These are phyloP conservation scores for Penicillium angulare DNA, from an alignment of 495 filamentous ascomycete genomes.

Conservation along the genomic window DNA sequence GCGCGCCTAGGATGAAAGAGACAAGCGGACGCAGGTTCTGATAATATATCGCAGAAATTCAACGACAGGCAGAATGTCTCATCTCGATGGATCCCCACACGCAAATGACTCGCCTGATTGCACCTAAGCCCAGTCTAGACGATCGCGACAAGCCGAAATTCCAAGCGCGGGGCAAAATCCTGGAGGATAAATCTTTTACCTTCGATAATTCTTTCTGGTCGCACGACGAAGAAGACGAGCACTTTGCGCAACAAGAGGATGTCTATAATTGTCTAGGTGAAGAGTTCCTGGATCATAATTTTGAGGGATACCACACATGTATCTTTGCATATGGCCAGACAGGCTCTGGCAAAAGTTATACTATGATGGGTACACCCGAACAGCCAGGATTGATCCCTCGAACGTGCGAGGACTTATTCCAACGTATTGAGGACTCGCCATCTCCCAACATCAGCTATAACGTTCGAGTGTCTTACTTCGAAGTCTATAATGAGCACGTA, in stretches of 20 bases:
- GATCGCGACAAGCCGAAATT: slow-evolving; percentile 66
- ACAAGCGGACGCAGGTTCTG: not conserved
- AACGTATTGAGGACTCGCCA: slow-evolving; percentile 83
- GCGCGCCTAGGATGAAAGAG: too few relatives aligned
- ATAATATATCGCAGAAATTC: slow-evolving; percentile 59
- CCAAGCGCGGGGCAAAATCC: slow-evolving; percentile 65
- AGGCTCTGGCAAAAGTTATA: slow-evolving; percentile 96
- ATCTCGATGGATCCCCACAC: slow-evolving; percentile 85
- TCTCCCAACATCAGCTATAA: slow-evolving; percentile 90
- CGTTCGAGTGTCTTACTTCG: slow-evolving; percentile 96
- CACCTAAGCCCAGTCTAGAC: slow-evolving; percentile 58
- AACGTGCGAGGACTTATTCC: slow-evolving; percentile 95
- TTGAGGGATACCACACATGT: slow-evolving; percentile 98
- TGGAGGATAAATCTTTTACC: slow-evolving; percentile 87
- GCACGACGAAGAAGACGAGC: slow-evolving; percentile 67
- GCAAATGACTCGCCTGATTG: slow-evolving; percentile 71
- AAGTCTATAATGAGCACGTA: slow-evolving; percentile 99
- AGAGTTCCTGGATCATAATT: slow-evolving; percentile 98
- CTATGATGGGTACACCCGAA: slow-evolving; percentile 95
- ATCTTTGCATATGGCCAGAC: slow-evolving; percentile 99
- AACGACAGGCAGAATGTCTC: slow-evolving; percentile 77
- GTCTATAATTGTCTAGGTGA: slow-evolving; percentile 94
- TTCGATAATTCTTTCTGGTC: slow-evolving; percentile 99
- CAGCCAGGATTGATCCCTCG: slow-evolving; percentile 91
- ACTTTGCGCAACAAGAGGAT: slow-evolving; percentile 85